Evolutionary conservation across 345 rosid genomes (phyloP), one percentile per base, ranked within the genome.

Genomic region (Brassica incana): DNA sequence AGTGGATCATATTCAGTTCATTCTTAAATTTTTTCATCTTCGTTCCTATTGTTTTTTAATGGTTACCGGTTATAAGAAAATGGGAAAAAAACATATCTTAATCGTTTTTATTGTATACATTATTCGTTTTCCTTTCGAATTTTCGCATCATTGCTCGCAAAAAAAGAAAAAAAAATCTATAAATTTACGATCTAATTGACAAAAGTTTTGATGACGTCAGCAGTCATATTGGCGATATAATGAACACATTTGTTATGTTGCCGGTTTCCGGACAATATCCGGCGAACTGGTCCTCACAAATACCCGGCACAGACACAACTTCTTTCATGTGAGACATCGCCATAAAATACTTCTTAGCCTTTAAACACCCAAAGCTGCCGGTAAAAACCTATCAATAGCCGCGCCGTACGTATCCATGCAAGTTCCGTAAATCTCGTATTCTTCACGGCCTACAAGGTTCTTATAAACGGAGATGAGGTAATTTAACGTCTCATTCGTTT

Each of bases 191-290:
- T 67, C 52, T 58, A 73, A 2, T 11, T 7, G 10, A 72, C 12
- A 65, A 67, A 62, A 20, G 54, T 52, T 79, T 79, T 38, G 15
- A 80, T 69, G 45, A 81, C 62, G 6, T 69, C 68, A 23, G 45
- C 2, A 59, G 81, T 73, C 81, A 77, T 78, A 29, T 61, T 69
- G 6, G 81, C 81, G 9, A 81, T 69, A 63, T 77, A 78, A 73
- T 81, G 81, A 3, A 23, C 43, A 5, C 23, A 75, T 27, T 61
- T 48, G 68, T 73, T 67, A 52, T 63, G 78, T 36, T 0, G 6
- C 2, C 52, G 2, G 72, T 67, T 1, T 20, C 36, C 12, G 73
- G 73, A 52, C 20, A 33, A 6, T 1, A 3, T 20, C 62, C 68
- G 2, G 74, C 27, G 12, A 69, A 77, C 54, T 20, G 78, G 1